Conservation (phyloP, 495 filamentous ascomycete species). For the Haplographium delicatum region DNA sequence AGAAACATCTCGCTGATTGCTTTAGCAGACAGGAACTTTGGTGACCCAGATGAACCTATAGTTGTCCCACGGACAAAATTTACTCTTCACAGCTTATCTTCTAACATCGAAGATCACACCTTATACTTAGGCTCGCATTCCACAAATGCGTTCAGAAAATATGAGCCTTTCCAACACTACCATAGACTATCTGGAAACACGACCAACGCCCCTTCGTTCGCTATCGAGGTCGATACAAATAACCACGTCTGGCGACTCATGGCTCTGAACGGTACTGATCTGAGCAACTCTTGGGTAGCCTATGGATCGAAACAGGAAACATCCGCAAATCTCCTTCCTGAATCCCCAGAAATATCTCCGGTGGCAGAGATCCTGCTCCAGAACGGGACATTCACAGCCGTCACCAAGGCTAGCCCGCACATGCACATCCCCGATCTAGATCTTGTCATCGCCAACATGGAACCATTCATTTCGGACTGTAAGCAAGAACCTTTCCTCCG, state of each 20-base stretch:
- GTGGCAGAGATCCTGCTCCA: not conserved
- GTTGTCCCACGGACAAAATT: not conserved
- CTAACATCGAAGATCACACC: not conserved
- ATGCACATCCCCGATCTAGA: conserved; percentile 9
- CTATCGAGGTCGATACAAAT: conserved; percentile 2
- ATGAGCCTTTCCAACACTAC: no score
- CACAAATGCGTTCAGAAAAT: no score
- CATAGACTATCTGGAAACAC: no score
- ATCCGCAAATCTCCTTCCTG: not conserved
- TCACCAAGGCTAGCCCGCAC: not conserved
- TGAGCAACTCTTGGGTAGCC: not conserved
- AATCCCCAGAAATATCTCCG: not conserved
- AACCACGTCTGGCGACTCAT: not conserved
- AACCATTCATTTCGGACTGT: not conserved
- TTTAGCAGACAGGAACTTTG: no score
- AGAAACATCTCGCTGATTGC: not conserved
- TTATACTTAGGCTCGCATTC: not conserved
- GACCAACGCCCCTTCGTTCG: conserved; percentile 3
- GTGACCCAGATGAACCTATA: no score
- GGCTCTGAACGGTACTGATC: not conserved
- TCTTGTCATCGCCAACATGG: conserved; percentile 8
- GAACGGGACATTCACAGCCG: conserved; percentile 1
- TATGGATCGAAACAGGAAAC: not conserved
- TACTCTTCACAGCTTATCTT: not conserved
- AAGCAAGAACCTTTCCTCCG: conserved; percentile 9